A percentile compares a stretch with the other conserved stretches of the same genome.
Conservation (phyloP, 2,329 filamentous ascomycete genomes). For the Teratosphaeria nubilosa region DNA sequence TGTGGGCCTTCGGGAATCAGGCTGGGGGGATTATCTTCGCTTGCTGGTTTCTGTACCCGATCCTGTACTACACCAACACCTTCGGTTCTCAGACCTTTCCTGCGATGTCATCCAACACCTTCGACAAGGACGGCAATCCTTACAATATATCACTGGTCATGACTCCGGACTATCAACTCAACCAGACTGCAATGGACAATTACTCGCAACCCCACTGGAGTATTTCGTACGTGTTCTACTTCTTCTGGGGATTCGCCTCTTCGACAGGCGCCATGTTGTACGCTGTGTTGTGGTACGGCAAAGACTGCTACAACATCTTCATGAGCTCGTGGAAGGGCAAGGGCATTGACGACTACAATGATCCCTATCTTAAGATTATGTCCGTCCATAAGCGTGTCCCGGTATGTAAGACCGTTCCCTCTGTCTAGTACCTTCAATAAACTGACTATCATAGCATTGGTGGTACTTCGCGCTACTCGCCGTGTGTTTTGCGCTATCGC, state of each 20-base stretch:
- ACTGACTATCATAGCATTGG: conserved; percentile 13
- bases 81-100: conserved; percentile 65
- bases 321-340: conserved; percentile 13
- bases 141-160: conserved; percentile 75
- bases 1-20: conserved; percentile 41
- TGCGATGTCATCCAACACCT: conserved; percentile 50
- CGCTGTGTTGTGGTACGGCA: conserved; percentile 21
- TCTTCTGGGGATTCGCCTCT: conserved; percentile 28
- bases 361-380: conserved; percentile 26
- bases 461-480: conserved; percentile 22
- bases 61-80: conserved; percentile 68
- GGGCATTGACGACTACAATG: conserved; percentile 15
- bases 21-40: conserved; percentile 42
- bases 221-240: conserved; percentile 23
- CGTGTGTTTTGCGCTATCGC: conserved; percentile 17
- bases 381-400: conserved; percentile 17
- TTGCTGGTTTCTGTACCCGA: conserved; percentile 45
- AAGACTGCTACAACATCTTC: conserved; percentile 8
- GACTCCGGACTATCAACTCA: conserved; percentile 49
- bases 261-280: conserved; percentile 24
- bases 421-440: too few relatives aligned
- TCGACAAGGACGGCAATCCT: conserved; percentile 70
- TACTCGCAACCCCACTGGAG: conserved; percentile 23
- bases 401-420: too few relatives aligned
- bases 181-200: conserved; percentile 11